Evolutionary conservation across 192 early-diverging fungal species (phyloP).

Genomic region (Backusella australiensis): DNA sequence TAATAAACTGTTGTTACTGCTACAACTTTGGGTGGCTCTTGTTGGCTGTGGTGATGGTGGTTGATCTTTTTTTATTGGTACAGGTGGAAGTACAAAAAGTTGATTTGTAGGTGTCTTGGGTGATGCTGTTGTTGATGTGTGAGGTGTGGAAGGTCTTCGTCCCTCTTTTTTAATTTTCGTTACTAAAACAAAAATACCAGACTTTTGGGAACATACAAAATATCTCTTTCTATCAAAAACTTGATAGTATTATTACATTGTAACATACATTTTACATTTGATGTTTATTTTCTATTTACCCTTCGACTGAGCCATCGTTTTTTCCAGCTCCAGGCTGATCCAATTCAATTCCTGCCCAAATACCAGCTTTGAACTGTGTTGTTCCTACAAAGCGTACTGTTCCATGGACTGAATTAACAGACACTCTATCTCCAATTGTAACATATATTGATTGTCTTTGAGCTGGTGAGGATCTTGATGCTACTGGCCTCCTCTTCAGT

Average conservation of each 20-base stretch:
- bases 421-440: conserved; percentile 6
- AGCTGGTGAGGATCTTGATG: background rate
- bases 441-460: background rate
- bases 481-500: background rate
- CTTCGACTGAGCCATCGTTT: conserved; percentile 69
- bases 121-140: background rate
- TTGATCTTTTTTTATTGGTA: conserved; percentile 10
- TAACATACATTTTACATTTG: no score
- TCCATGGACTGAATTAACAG: conserved; percentile 36
- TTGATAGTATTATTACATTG: background rate
- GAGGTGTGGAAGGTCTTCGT: conserved; percentile 11
- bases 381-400: conserved; percentile 66
- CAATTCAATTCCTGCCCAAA: conserved; percentile 75
- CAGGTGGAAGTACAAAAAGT: background rate
- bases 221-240: conserved; percentile 48
- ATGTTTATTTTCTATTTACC: conserved; percentile 32
- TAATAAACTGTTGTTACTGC: background rate
- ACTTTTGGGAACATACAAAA: conserved; percentile 62
- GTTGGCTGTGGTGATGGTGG: background rate
- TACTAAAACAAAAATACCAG: conserved; percentile 71
- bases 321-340: conserved; percentile 67
- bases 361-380: conserved; percentile 65
- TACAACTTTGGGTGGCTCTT: background rate
- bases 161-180: conserved; percentile 39
- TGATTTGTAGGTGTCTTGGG: background rate